Conservation (phyloP, 2,329 filamentous ascomycete species). For the Grosmannia penicillata region DNA sequence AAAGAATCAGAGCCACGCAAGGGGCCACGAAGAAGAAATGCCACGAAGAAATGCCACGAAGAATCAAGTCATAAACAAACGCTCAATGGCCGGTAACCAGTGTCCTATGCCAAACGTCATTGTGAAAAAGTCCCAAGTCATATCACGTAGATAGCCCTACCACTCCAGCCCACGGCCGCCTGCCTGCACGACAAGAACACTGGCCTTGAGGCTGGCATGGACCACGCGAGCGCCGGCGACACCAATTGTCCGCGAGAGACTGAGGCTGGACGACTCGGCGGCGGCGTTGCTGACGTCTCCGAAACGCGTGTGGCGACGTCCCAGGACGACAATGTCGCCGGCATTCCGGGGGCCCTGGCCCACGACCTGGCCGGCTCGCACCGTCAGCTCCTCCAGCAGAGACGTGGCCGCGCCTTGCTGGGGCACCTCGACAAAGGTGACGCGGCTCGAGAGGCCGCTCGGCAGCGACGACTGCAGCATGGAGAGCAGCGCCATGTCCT, state of each 20-base stretch:
- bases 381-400: conserved; percentile 30
- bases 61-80: no score
- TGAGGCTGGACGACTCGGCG: conserved; percentile 15
- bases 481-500: conserved; percentile 20
- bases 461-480: conserved; percentile 19
- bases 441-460: conserved; percentile 17
- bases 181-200: conserved; percentile 57
- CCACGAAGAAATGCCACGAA: no score
- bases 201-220: conserved; percentile 43
- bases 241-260: conserved; percentile 39
- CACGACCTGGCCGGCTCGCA: conserved; percentile 42
- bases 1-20: no score
- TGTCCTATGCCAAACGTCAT: background rate
- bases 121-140: background rate
- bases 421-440: conserved; percentile 34
- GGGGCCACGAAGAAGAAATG: no score
- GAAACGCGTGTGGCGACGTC: conserved; percentile 30
- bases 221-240: conserved; percentile 45
- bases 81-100: no score
- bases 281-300: conserved; percentile 6
- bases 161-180: conserved; percentile 13
- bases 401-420: conserved; percentile 19
- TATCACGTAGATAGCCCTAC: background rate
- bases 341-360: conserved; percentile 46
- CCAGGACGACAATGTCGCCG: conserved; percentile 57